phyloP scores from a whole-genome alignment of 192 early-diverging fungal genomes.

The Thamnidium elegans region DNA sequence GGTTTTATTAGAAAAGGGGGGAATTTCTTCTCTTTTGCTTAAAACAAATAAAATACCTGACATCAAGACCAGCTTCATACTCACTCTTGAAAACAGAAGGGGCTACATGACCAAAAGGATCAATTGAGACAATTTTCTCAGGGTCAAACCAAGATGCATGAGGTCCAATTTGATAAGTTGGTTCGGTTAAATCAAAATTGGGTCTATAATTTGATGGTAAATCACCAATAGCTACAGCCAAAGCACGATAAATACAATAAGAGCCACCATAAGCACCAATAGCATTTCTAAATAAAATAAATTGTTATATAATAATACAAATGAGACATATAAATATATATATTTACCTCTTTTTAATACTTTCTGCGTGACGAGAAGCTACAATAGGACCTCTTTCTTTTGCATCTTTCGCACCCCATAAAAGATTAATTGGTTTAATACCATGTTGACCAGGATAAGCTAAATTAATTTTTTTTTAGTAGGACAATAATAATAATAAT shows the following conservation, averaged over 20 bases:
- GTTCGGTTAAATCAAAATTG: constrained; percentile 84
- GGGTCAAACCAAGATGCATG: constrained; percentile 78
- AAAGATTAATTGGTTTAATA: constrained; percentile 71
- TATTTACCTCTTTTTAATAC: constrained; percentile 67
- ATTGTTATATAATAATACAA: not conserved
- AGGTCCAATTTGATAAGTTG: constrained; percentile 78
- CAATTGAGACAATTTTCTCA: constrained; percentile 89
- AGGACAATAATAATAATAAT: too few species aligned
- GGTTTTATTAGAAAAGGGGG: not conserved
- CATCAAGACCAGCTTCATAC: constrained; percentile 69
- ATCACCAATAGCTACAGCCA: constrained; percentile 89
- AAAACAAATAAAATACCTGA: constrained; percentile 36
- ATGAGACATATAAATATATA: not conserved
- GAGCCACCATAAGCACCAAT: constrained; percentile 92
- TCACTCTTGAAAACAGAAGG: constrained; percentile 59
- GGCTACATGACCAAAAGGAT: constrained; percentile 87
- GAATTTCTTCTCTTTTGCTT: not conserved
- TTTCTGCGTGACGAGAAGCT: constrained; percentile 70
- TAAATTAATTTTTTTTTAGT: constrained; percentile 14
- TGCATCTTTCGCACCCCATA: constrained; percentile 74
- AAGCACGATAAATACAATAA: constrained; percentile 87
- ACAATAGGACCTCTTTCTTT: constrained; percentile 83
- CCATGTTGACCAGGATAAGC: constrained; percentile 57
- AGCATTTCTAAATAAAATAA: constrained; percentile 64
- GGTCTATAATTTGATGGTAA: constrained; percentile 81